Evolutionary conservation across 352 stramenopile species (phyloP).

Genomic region (Globisporangium ultimum): DNA sequence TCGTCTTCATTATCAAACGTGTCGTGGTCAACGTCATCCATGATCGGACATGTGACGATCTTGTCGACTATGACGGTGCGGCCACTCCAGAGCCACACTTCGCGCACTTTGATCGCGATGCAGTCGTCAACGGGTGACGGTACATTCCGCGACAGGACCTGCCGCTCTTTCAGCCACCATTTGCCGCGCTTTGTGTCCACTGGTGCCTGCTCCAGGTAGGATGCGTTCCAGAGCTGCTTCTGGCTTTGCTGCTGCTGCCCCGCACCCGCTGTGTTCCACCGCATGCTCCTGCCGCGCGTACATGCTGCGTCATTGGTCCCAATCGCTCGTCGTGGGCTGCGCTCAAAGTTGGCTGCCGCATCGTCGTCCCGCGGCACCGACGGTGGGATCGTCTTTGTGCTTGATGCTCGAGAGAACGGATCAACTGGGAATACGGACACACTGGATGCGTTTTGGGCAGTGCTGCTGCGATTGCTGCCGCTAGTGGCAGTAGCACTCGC

Average conservation of each 20-base stretch:
- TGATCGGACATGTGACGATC: conserved; percentile 28
- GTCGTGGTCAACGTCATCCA: not conserved
- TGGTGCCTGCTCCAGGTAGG: conserved; percentile 31
- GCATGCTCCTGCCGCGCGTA: conserved; percentile 4
- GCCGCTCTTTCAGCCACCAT: conserved; percentile 63
- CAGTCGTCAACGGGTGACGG: conserved; percentile 23
- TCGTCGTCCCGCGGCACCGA: not conserved
- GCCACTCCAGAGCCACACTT: conserved; percentile 65
- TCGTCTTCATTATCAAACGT: not conserved
- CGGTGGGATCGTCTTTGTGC: not conserved
- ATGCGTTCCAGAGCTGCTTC: not conserved
- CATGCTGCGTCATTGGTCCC: not conserved
- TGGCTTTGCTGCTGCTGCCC: conserved; percentile 5
- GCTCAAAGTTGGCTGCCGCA: not conserved
- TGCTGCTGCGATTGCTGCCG: not conserved
- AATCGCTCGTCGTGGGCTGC: not conserved
- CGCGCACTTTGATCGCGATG: conserved; percentile 50
- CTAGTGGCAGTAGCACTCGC: not conserved
- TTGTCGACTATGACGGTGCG: conserved; percentile 64
- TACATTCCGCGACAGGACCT: conserved; percentile 42
- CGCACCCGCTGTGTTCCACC: conserved; percentile 3
- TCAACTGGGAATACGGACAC: not conserved
- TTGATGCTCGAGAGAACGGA: not conserved
- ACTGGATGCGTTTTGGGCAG: not conserved
- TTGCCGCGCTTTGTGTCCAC: conserved; percentile 51